Base-by-base conservation (phyloP, 1,284 basidiomycete species). In the Ganoderma sp. region DNA sequence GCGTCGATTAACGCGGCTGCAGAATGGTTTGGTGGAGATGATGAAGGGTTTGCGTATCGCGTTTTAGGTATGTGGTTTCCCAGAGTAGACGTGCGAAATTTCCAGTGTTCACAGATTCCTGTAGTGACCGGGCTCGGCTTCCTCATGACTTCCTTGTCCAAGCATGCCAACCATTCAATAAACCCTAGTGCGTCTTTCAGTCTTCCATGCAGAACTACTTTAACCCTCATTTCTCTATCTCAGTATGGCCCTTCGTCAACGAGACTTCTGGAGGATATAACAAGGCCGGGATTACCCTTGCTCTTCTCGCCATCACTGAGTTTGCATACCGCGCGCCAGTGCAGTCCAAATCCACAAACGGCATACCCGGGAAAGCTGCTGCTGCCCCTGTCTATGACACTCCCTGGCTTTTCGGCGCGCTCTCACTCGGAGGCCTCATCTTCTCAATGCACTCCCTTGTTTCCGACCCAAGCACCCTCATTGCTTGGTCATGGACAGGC, bases 401-500 rank as follows among this genome's bases (percentile, higher is more conserved):
- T 42, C 78, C 78, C 68, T 88, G 88, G 84, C 67, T 89, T 17
- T 73, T 78, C 1, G 79, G 83, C 3, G 85, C 90, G 0, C 72
- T 93, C 42, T 89, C 93, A 0, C 81, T 96, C 6, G 95, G 94
- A 2, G 85, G 87, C 45, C 81, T 95, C 41, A 80, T 96, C 19
- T 96, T 94, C 81, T 85, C 88, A 15, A 75, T 97, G 0, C 94
- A 97, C 76, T 91, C 89, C 43, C 85, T 95, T 67, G 82, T 95
- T 54, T 88, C 90, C 7, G 96, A 98, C 73, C 83, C 90, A 0
- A 92, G 91, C 69, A 96, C 95, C 0, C 85, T 97, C 65, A 88
- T 97, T 69, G 90, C 94, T 1, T 97, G 94, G 93, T 90, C 92
- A 0, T 98, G 95, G 95, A 92, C 92, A 0, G 96, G 96, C 1